These are phyloP conservation scores for Parascedosporium putredinis DNA, from an alignment of 2,329 filamentous ascomycete species.

Conservation along the genomic window DNA sequence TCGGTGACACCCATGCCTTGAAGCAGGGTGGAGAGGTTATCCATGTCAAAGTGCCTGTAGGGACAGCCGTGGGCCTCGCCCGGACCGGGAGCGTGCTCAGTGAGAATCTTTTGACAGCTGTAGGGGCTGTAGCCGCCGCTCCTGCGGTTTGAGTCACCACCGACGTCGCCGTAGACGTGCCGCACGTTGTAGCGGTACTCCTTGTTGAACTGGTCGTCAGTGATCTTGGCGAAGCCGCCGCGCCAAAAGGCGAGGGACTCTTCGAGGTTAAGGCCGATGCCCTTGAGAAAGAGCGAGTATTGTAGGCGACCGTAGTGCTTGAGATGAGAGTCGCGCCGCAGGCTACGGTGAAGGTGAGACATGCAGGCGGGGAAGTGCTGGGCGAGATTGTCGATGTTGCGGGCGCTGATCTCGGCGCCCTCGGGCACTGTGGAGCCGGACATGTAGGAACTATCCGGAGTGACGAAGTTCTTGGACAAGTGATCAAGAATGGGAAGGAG, in stretches of 20 bases:
- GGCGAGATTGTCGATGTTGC: slow-evolving; percentile 69
- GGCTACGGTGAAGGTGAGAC: slow-evolving; percentile 76
- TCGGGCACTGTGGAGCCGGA: slow-evolving; percentile 51
- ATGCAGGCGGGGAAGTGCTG: slow-evolving; percentile 87
- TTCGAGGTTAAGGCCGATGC: slow-evolving; percentile 83
- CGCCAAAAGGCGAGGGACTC: slow-evolving; percentile 92
- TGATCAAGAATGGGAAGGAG: slow-evolving; percentile 60
- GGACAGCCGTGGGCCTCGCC: slow-evolving; percentile 94
- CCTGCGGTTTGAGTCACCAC: slow-evolving; percentile 78
- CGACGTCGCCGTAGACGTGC: slow-evolving; percentile 91
- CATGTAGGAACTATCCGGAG: slow-evolving; percentile 73
- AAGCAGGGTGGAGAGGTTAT: slow-evolving; percentile 71
- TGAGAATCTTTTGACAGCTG: slow-evolving; percentile 90
- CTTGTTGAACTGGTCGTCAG: slow-evolving; percentile 93
- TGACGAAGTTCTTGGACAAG: slow-evolving; percentile 91
- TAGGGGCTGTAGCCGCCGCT: slow-evolving; percentile 83
- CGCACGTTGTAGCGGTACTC: slow-evolving; percentile 96
- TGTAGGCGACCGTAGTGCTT: slow-evolving; percentile 91
- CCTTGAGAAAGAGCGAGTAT: slow-evolving; percentile 94
- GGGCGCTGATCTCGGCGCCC: slow-evolving; percentile 64
- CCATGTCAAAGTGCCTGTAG: slow-evolving; percentile 81
- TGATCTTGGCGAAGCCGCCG: slow-evolving; percentile 70
- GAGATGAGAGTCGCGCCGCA: slow-evolving; percentile 80
- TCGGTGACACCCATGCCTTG: slow-evolving; percentile 74
- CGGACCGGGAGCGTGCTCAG: slow-evolving; percentile 73